A percentile compares a stretch with the other conserved stretches of the same genome.
Evolutionary conservation across 495 filamentous ascomycete species (phyloP).

Genomic region (Penicillium cinerascens): DNA sequence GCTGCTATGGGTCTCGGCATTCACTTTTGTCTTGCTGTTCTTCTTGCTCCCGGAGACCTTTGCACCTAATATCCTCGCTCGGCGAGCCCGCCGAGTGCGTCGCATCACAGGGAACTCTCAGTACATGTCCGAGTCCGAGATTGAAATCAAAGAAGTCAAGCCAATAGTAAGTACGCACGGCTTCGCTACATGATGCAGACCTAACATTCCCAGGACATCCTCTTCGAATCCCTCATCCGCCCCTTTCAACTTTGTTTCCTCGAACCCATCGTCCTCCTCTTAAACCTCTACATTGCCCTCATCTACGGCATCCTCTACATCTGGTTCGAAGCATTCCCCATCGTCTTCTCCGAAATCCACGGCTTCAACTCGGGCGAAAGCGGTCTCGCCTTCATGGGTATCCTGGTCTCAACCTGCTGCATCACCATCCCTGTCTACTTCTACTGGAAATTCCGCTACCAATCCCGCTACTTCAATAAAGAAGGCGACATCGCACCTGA

Average conservation of each 20-base stretch:
- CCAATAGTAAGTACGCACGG: conserved; percentile 8
- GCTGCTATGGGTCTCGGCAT: conserved; percentile 43
- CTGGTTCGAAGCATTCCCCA: conserved; percentile 57
- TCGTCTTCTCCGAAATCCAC: conserved; percentile 52
- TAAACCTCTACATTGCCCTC: conserved; percentile 53
- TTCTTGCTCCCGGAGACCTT: conserved; percentile 56
- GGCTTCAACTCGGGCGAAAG: conserved; percentile 43
- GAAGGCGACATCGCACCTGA: conserved; percentile 36
- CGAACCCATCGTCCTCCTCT: conserved; percentile 49
- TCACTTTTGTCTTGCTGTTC: conserved; percentile 47
- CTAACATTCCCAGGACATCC: conserved; percentile 22
- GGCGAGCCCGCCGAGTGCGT: conserved; percentile 50
- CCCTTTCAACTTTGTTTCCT: conserved; percentile 43
- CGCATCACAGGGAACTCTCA: conserved; percentile 30
- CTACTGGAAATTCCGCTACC: conserved; percentile 36
- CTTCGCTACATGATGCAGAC: not conserved
- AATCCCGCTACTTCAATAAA: conserved; percentile 38
- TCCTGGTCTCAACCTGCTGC: conserved; percentile 38
- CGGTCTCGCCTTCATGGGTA: conserved; percentile 50
- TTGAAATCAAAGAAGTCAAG: conserved; percentile 31
- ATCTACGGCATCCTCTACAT: conserved; percentile 54
- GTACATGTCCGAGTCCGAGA: conserved; percentile 37
- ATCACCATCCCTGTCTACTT: conserved; percentile 45
- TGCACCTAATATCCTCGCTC: conserved; percentile 52
- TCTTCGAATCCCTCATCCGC: conserved; percentile 36